phyloP scores from a whole-genome alignment of 2,329 filamentous ascomycete genomes.

The Rhynchosporium secalis region DNA sequence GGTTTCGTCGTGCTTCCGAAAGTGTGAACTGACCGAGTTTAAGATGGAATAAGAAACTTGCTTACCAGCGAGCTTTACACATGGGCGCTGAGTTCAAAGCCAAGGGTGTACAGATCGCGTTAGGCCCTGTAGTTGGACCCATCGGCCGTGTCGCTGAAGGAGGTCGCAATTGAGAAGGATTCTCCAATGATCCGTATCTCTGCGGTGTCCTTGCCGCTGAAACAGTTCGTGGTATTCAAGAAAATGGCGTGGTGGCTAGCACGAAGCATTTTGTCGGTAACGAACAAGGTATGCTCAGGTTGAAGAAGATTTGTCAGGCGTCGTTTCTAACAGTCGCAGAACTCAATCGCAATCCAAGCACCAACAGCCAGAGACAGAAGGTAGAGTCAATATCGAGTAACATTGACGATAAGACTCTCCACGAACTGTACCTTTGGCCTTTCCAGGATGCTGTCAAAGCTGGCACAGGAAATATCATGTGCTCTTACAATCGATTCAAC shows the following conservation, averaged over 20 bases:
- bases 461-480: constrained; percentile 79
- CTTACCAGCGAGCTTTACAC: constrained; percentile 64
- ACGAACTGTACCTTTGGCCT: constrained; percentile 82
- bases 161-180: constrained; percentile 68
- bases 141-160: constrained; percentile 66
- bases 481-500: constrained; percentile 74
- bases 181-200: constrained; percentile 52
- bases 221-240: constrained; percentile 33
- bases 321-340: constrained; percentile 43
- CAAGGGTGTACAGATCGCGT: constrained; percentile 72
- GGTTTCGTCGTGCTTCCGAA: constrained; percentile 18
- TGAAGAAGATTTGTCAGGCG: too few species aligned
- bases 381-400: constrained; percentile 57
- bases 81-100: constrained; percentile 71
- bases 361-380: constrained; percentile 40
- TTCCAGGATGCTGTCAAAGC: constrained; percentile 79
- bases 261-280: constrained; percentile 63
- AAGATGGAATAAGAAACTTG: constrained; percentile 63
- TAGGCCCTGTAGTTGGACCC: constrained; percentile 65
- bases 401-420: constrained; percentile 71
- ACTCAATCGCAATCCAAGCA: constrained; percentile 45
- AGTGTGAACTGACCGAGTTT: background rate
- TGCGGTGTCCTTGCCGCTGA: constrained; percentile 51
- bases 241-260: constrained; percentile 31
- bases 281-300: constrained; percentile 55